Percentiles rank a stretch among this genome's conserved stretches.
These are phyloP conservation scores for Mycena maculata DNA, from an alignment of 768 basidiomycete genomes.

Conservation along the genomic window DNA sequence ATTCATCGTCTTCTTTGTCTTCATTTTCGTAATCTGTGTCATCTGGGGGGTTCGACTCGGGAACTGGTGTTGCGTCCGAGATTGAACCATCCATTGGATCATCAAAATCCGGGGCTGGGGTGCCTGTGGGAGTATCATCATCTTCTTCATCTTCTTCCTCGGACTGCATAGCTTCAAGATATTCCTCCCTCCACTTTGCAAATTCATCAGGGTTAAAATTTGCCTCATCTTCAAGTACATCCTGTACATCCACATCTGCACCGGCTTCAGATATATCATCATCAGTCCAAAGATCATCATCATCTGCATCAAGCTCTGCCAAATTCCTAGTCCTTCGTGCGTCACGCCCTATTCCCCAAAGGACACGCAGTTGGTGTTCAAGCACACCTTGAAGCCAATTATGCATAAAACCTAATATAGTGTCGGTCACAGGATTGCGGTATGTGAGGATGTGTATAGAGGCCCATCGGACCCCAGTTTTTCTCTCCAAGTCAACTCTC, in stretches of 20 bases:
- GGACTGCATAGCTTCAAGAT: slow-evolving; percentile 2
- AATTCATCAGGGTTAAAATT: not conserved
- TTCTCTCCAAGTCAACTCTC: slow-evolving; percentile 1
- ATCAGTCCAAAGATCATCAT: slow-evolving; percentile 27
- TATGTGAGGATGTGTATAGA: slow-evolving; percentile 33
- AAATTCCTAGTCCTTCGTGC: slow-evolving; percentile 16
- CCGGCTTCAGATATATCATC: slow-evolving; percentile 27
- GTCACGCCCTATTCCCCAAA: slow-evolving; percentile 29
- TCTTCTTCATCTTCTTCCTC: slow-evolving; percentile 11
- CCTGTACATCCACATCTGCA: slow-evolving; percentile 11
- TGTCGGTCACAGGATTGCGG: slow-evolving; percentile 34
- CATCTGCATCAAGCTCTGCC: slow-evolving; percentile 18
- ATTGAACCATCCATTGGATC: slow-evolving; percentile 20
- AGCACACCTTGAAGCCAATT: slow-evolving; percentile 17
- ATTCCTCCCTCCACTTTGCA: slow-evolving; percentile 7
- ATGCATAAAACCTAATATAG: slow-evolving; percentile 23
- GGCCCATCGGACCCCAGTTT: slow-evolving; percentile 34
- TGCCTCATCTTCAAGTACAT: not conserved
- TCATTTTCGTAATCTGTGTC: not conserved
- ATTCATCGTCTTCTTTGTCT: slow-evolving; percentile 9
- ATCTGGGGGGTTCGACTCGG: slow-evolving; percentile 7
- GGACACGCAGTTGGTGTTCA: slow-evolving; percentile 15
- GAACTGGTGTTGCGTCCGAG: slow-evolving; percentile 15
- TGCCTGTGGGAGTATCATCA: slow-evolving; percentile 14
- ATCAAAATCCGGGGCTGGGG: slow-evolving; percentile 15